Base-by-base conservation (phyloP, 139 green algal species). In the Micractinium sp. region DNA sequence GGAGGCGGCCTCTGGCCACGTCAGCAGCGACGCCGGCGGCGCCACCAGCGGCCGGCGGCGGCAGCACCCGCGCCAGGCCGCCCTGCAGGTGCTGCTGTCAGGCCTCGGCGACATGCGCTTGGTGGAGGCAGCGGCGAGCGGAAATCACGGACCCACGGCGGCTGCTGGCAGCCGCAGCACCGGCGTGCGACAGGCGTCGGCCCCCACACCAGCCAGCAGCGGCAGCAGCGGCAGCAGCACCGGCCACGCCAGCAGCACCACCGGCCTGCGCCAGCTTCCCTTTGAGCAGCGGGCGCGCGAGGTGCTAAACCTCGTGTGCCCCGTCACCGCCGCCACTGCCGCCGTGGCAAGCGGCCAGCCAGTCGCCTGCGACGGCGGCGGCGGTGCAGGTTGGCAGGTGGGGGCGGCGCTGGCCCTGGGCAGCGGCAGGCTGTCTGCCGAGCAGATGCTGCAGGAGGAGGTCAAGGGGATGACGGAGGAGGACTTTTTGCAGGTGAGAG, bases 231-330 rank as follows among this genome's bases (percentile, higher is more conserved):
- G 78, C 22, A 29, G 39, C 39, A 36, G 39, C 39, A 66, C 33
- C 7, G 78, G 78, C 41, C 13, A 12, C 25, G 27, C 27, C 39
- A 36, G 27, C 78, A 63, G 78, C 78, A 61, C 22, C 78, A 33
- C 38, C 25, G 1, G 47, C 38, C 78, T 61, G 27, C 78, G 78
- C 38, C 41, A n/a, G 78, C 78, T 56, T 35, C 36, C 78, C 13
- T 83, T 83, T 83, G 78, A 83, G 78, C 78, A 63, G 78, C 78
- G 78, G 27, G 78, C 41, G 0, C 39, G 36, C 13, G 78, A 66
- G 73, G 73, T 79, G 5, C n/a, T 79, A n/a, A 25, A 31, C 0
- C n/a, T 39, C 73, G 41, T 39, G n/a, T 47, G 73, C 73, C n/a
- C n/a, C 22, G 73, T 19, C 73, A 16, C n/a, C 16, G 73, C 73